Percentiles rank a stretch among this genome's conserved stretches.
These are phyloP conservation scores for Rhizophora mangle DNA, from an alignment of 345 rosid genomes.

Conservation along the genomic window DNA sequence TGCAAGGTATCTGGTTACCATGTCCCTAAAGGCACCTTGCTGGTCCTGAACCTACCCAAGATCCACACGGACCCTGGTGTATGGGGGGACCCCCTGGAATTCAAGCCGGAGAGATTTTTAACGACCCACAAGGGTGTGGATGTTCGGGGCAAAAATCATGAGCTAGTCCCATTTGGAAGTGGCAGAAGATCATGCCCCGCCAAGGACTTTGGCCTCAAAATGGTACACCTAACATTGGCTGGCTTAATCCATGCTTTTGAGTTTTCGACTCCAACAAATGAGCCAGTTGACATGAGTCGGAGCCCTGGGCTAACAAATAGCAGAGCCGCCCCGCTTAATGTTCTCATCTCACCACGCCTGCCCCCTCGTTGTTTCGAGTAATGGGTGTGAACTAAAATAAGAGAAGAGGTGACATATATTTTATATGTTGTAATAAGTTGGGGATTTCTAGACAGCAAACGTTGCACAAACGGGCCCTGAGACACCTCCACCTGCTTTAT, in stretches of 20 bases:
- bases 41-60: conserved; percentile 54
- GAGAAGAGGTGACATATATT: no score
- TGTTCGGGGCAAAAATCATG: conserved; percentile 9
- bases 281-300: conserved; percentile 15
- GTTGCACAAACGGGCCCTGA: no score
- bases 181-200: conserved; percentile 18
- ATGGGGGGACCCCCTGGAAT: conserved; percentile 1
- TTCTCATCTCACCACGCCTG: conserved; percentile 9
- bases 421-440: no score
- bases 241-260: conserved; percentile 8
- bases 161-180: not conserved
- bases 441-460: no score
- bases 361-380: not conserved
- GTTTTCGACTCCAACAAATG: not conserved
- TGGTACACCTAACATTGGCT: not conserved
- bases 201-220: not conserved
- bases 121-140: conserved; percentile 3
- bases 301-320: conserved; percentile 14
- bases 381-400: no score
- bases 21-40: conserved; percentile 45
- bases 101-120: conserved; percentile 12
- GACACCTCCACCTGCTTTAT: no score
- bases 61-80: conserved; percentile 31
- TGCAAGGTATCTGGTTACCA: conserved; percentile 46
- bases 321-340: conserved; percentile 24